A percentile compares a stretch with the other conserved stretches of the same genome.
phyloP scores from a whole-genome alignment of 345 rosid species.

The Heritiera fomes region DNA sequence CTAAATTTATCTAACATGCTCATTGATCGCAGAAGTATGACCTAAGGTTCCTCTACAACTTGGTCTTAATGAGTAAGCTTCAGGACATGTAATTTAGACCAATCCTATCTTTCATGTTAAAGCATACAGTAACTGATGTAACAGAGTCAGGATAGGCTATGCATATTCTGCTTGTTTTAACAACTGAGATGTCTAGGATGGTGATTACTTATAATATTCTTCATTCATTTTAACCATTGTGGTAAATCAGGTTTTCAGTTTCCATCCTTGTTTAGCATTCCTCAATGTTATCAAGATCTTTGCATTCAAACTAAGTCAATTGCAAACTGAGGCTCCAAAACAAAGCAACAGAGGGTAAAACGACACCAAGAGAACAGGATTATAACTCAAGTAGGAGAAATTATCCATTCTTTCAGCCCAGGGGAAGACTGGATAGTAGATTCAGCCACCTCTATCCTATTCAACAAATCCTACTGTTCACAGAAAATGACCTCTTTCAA shows the following conservation, averaged over 20 bases:
- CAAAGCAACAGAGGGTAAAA: neutral
- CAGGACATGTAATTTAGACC: constrained; percentile 22
- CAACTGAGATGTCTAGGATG: neutral
- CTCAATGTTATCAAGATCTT: neutral
- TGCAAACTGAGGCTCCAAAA: neutral
- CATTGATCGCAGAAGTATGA: constrained; percentile 23
- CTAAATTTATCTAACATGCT: constrained; percentile 25
- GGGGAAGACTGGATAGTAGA: constrained; percentile 24
- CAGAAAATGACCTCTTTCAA: constrained; percentile 53
- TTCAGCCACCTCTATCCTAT: constrained; percentile 29
- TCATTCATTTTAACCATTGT: neutral
- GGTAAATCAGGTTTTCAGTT: neutral
- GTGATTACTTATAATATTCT: neutral
- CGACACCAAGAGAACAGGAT: neutral
- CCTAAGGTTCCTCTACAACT: constrained; percentile 20
- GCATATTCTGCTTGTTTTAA: neutral
- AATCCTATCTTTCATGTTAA: constrained; percentile 12
- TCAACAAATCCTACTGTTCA: constrained; percentile 44
- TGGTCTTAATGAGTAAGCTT: constrained; percentile 14
- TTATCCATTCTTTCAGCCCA: constrained; percentile 31
- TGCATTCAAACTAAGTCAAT: neutral
- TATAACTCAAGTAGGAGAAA: constrained; percentile 1
- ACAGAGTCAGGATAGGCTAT: neutral
- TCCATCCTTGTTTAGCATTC: neutral
- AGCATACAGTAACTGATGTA: neutral